phyloP scores from a whole-genome alignment of 2,329 filamentous ascomycete genomes.

The Aspergillus awamori region DNA sequence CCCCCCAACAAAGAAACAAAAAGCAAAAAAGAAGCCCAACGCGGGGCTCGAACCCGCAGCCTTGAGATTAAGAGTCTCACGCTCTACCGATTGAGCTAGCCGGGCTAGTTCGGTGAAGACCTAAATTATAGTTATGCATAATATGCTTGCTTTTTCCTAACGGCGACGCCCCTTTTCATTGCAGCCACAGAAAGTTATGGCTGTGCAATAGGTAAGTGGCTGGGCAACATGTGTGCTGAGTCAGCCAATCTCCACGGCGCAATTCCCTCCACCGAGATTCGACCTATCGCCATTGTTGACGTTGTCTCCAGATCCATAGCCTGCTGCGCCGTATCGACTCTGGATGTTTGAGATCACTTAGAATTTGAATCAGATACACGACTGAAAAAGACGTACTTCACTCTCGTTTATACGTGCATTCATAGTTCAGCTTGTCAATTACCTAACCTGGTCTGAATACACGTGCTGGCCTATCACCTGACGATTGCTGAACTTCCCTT shows the following conservation, averaged over 20 bases:
- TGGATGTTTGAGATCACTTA: background rate
- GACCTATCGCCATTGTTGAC: background rate
- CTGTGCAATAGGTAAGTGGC: background rate
- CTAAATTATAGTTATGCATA: no score
- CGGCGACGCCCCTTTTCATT: background rate
- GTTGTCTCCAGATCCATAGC: background rate
- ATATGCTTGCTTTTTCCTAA: background rate
- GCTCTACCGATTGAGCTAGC: constrained; percentile 56
- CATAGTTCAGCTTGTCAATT: background rate
- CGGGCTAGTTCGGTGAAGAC: constrained; percentile 34
- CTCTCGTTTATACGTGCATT: background rate
- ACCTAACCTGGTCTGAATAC: background rate
- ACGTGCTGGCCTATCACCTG: background rate
- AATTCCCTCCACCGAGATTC: background rate
- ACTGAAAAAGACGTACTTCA: background rate
- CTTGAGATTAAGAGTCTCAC: constrained; percentile 53
- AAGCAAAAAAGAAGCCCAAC: constrained; percentile 36
- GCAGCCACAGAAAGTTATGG: background rate
- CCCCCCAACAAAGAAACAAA: no score
- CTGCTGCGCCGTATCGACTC: background rate
- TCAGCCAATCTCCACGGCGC: background rate
- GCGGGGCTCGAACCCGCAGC: constrained; percentile 47
- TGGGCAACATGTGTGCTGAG: background rate
- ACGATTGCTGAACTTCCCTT: background rate
- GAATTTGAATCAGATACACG: background rate